A percentile compares a stretch with the other conserved stretches of the same genome.
Conservation (phyloP, 2,329 filamentous ascomycete genomes). For the Akanthomyces muscarius region DNA sequence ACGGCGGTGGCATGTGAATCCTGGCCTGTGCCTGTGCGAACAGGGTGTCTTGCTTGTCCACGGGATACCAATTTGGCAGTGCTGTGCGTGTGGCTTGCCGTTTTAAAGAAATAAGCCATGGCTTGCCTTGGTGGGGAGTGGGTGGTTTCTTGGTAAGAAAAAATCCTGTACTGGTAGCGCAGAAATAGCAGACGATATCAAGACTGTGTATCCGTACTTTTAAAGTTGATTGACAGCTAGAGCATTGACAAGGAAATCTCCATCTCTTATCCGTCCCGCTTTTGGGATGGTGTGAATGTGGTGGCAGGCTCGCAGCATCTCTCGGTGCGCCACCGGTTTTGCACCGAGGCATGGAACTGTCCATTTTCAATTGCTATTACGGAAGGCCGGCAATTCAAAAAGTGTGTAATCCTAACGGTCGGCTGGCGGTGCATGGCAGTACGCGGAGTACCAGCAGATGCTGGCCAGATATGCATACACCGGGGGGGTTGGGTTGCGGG, state of each 20-base stretch:
- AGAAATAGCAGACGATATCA: not conserved
- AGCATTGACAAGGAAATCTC: not conserved
- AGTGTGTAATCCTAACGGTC: not conserved
- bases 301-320: not conserved
- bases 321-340: not conserved
- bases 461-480: not conserved
- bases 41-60: not conserved
- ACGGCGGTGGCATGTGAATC: not conserved
- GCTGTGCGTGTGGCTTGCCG: not conserved
- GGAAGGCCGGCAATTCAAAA: not conserved
- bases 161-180: not conserved
- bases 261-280: slow-evolving; percentile 3
- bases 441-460: not conserved
- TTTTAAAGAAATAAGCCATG: not conserved
- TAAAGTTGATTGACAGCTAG: not conserved
- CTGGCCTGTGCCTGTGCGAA: not conserved
- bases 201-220: too few species aligned
- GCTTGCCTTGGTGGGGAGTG: slow-evolving; percentile 1
- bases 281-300: not conserved
- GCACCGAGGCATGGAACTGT: not conserved
- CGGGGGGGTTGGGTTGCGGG: not conserved
- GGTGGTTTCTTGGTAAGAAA: not conserved
- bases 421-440: not conserved
- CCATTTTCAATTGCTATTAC: not conserved
- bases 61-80: not conserved